Percentiles rank a stretch among this genome's conserved stretches.
These are phyloP conservation scores for Ganoderma leucocontextum DNA, from an alignment of 1,284 basidiomycete species.

Conservation along the genomic window DNA sequence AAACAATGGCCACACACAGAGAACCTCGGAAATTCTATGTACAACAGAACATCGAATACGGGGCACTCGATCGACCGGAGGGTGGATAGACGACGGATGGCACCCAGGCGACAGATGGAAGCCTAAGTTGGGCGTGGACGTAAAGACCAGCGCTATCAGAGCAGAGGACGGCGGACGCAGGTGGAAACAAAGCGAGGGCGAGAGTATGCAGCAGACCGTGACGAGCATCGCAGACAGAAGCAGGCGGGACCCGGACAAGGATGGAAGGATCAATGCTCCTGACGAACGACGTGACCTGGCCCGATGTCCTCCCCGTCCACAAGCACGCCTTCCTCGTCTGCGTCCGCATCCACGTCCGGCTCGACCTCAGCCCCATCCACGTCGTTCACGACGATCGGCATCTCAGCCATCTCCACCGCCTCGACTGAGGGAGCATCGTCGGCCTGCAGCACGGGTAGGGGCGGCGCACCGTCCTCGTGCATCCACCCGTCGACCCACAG, in stretches of 20 bases:
- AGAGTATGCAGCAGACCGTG: too few species aligned
- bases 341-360: slow-evolving; percentile 28
- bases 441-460: slow-evolving; percentile 32
- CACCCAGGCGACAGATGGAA: too few species aligned
- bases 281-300: slow-evolving; percentile 41
- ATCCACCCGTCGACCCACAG: slow-evolving; percentile 80
- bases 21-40: background rate
- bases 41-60: background rate
- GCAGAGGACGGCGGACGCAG: background rate
- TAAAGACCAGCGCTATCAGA: background rate
- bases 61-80: background rate
- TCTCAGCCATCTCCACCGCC: background rate
- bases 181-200: background rate
- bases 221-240: background rate
- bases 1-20: background rate
- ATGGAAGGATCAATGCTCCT: slow-evolving; percentile 36
- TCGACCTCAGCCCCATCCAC: slow-evolving; percentile 20
- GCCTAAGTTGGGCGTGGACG: background rate
- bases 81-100: background rate
- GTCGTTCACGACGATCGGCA: slow-evolving; percentile 20
- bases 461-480: slow-evolving; percentile 41
- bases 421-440: background rate
- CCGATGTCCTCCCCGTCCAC: slow-evolving; percentile 43
- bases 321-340: slow-evolving; percentile 41
- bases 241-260: background rate